phyloP scores from a whole-genome alignment of 192 early-diverging fungal species.

The Glomus cerebriforme region DNA sequence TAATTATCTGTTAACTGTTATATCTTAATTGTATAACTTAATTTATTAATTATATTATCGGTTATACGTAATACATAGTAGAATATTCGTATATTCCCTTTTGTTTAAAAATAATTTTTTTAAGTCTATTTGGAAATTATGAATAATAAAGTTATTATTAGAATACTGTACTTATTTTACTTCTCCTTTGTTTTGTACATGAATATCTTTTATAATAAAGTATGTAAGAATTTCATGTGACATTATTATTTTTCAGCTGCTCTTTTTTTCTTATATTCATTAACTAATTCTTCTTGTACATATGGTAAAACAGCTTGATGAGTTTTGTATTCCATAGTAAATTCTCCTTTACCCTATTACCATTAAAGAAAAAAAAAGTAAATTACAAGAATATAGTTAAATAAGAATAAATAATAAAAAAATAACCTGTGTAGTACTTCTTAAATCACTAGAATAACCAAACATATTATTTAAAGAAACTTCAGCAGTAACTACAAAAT shows the following conservation, averaged over 20 bases:
- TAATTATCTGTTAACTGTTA: too few species aligned
- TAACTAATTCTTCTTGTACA: constrained; percentile 85
- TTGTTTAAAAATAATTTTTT: too few species aligned
- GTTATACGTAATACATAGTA: too few species aligned
- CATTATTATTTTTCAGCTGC: constrained; percentile 39
- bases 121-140: too few species aligned
- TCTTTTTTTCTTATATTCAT: constrained; percentile 81
- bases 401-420: not conserved
- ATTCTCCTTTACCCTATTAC: constrained; percentile 93
- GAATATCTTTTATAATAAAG: too few species aligned
- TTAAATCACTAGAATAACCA: constrained; percentile 95
- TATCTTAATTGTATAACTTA: too few species aligned
- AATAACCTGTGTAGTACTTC: constrained; percentile 67
- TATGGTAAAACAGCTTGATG: constrained; percentile 77
- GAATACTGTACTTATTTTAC: too few species aligned
- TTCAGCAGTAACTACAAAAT: constrained; percentile 81
- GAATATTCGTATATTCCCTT: too few species aligned
- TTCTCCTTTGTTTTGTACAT: too few species aligned
- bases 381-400: not conserved
- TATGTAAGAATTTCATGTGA: too few species aligned
- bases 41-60: too few species aligned
- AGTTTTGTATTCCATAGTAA: constrained; percentile 94
- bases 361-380: not conserved
- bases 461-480: constrained; percentile 99
- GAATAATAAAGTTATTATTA: too few species aligned